Conservation (phyloP, 2,329 filamentous ascomycete genomes). For the Epichloe typhina region DNA sequence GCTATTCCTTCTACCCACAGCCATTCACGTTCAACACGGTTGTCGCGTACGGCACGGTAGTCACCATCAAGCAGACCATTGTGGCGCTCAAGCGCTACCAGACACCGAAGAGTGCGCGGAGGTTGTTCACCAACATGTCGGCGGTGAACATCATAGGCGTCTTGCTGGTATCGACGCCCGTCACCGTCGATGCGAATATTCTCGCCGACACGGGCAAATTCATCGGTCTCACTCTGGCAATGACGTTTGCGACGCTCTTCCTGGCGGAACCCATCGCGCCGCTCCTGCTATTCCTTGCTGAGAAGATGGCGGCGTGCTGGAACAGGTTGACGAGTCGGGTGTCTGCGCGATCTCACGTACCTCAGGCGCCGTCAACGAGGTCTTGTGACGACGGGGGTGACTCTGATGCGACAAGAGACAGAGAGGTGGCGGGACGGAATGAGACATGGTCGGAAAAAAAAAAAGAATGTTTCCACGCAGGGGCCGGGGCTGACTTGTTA, state of each 20-base stretch:
- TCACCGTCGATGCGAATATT: slow-evolving; percentile 8
- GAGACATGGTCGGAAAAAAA: no score
- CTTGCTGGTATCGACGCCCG: slow-evolving; percentile 10
- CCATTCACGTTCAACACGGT: slow-evolving; percentile 12
- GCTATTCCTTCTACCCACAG: slow-evolving; percentile 11
- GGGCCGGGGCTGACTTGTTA: no score
- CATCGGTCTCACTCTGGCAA: slow-evolving; percentile 9
- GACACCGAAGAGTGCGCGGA: slow-evolving; percentile 9
- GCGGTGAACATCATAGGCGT: slow-evolving; percentile 11
- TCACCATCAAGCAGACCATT: slow-evolving; percentile 10
- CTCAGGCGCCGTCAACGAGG: no score
- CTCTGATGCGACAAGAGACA: no score
- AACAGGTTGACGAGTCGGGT: background rate
- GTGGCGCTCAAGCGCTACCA: slow-evolving; percentile 11
- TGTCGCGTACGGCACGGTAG: slow-evolving; percentile 11
- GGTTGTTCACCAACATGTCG: slow-evolving; percentile 12
- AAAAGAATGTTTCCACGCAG: no score
- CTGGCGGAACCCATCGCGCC: slow-evolving; percentile 11
- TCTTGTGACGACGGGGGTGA: background rate
- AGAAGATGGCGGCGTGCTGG: slow-evolving; percentile 1
- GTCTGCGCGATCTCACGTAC: background rate
- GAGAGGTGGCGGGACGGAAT: no score
- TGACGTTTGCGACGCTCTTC: slow-evolving; percentile 11
- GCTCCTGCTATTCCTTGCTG: slow-evolving; percentile 7
- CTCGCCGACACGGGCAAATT: slow-evolving; percentile 7